A percentile compares a stretch with the other conserved stretches of the same genome.
Evolutionary conservation across 805 yeast genomes (phyloP).

Genomic region (Starmera dryadoides): DNA sequence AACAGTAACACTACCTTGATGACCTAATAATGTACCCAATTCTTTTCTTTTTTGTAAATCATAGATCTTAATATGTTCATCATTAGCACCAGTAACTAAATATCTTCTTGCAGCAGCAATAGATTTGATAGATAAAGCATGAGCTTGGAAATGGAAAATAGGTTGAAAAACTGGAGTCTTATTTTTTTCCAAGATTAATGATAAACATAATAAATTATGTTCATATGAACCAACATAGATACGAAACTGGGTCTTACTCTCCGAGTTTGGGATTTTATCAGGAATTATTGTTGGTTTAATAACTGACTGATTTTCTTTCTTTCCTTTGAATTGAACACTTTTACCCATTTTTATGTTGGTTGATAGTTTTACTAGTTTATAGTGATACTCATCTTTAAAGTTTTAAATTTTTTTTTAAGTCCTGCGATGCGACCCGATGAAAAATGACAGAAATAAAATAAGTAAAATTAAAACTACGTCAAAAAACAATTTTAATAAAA

Average conservation of each 20-base stretch:
- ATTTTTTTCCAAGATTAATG: slow-evolving; percentile 51
- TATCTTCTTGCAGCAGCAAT: slow-evolving; percentile 79
- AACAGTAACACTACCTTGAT: slow-evolving; percentile 80
- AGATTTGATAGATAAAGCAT: slow-evolving; percentile 78
- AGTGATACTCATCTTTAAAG: too few relatives aligned
- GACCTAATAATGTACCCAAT: slow-evolving; percentile 82
- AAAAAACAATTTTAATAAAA: too few relatives aligned
- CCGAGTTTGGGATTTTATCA: not conserved
- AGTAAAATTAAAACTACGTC: too few relatives aligned
- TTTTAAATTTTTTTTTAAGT: not conserved
- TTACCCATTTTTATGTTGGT: not conserved
- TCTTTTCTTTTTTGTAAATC: slow-evolving; percentile 93
- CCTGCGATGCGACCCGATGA: not conserved
- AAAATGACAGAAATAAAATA: too few relatives aligned
- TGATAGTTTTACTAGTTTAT: too few relatives aligned
- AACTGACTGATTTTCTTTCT: not conserved
- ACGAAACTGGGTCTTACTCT: slow-evolving; percentile 44
- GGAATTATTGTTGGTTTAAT: slow-evolving; percentile 20
- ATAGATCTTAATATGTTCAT: slow-evolving; percentile 90
- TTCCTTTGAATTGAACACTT: not conserved
- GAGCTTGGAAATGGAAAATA: slow-evolving; percentile 93
- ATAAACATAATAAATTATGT: slow-evolving; percentile 81
- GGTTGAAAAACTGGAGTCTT: slow-evolving; percentile 74
- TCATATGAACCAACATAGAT: slow-evolving; percentile 94
- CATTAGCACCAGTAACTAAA: slow-evolving; percentile 90